phyloP scores from a whole-genome alignment of 345 rosid species.

The Populus tremula region DNA sequence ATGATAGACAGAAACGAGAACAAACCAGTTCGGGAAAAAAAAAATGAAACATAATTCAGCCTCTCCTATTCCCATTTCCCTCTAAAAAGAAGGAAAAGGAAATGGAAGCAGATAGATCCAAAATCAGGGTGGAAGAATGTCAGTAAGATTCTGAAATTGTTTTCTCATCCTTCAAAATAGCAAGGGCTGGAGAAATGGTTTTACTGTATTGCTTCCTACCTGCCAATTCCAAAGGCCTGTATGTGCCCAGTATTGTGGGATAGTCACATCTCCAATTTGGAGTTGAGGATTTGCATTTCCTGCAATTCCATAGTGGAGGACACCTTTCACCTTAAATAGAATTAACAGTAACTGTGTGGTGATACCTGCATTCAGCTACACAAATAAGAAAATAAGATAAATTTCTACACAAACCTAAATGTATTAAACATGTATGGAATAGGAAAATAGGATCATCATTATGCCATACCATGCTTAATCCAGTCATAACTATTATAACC shows the following conservation, averaged over 20 bases:
- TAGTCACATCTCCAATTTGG: conserved; percentile 33
- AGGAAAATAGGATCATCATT: not conserved
- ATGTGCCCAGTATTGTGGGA: conserved; percentile 57
- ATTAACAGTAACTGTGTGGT: conserved; percentile 52
- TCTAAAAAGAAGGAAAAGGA: too few relatives aligned
- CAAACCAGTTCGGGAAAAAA: too few relatives aligned
- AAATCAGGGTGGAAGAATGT: too few relatives aligned
- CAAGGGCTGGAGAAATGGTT: too few relatives aligned
- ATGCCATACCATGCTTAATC: conserved; percentile 58
- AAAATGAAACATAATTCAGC: too few relatives aligned
- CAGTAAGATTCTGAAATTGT: too few relatives aligned
- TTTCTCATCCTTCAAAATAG: too few relatives aligned
- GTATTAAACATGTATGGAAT: not conserved
- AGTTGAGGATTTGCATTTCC: conserved; percentile 37
- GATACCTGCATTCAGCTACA: conserved; percentile 68
- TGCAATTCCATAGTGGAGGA: conserved; percentile 72
- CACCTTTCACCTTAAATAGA: conserved; percentile 56
- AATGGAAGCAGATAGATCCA: too few relatives aligned
- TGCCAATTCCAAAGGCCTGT: conserved; percentile 82
- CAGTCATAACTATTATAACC: conserved; percentile 62
- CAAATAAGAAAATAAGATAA: not conserved
- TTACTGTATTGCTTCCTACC: conserved; percentile 21
- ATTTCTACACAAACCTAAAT: not conserved
- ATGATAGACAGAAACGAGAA: too few relatives aligned
- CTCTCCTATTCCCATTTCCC: too few relatives aligned